Base-by-base conservation (phyloP, 352 stramenopile genomes). In the Pythium vanterpoolii region DNA sequence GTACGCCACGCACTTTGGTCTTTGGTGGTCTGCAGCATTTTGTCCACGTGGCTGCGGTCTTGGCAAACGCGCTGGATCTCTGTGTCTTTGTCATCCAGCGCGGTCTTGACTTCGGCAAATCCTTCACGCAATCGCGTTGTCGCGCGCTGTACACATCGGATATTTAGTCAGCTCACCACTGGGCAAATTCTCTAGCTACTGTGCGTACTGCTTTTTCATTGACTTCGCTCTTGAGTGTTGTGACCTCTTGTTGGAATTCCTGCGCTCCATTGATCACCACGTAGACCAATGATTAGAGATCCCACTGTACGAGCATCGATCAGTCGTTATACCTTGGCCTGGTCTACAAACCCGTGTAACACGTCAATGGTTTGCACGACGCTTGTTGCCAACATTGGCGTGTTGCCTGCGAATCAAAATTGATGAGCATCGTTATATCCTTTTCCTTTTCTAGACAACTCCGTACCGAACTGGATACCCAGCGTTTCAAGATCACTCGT, bases 81-180 rank as follows among this genome's bases (percentile, higher is more conserved):
- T 2, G 46, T 60, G 38, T 75, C 60, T 54, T 89, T 79, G 8
- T 51, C 50, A 8, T 87, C 77, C 4, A 79, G 39, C 0, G 73
- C 71, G 53, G 74, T 64, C 18, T 79, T 79, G 1, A 73, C 78
- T 8, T 74, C 62, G 16, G 75, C 79, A 42, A 86, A 80, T 0
- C 77, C 74, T 52, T 89, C 76, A 38, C 68, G 76, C 24, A 87
- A 65, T 11, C 76, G 74, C 0, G 67, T 78, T 16, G 74, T 79
- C 6, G 77, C 64, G 47, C 75, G 65, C 79, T 89, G 27, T 6
- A 13, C 31, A 10, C 5, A 21, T 44, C 1, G n/a, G 9, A 31
- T n/a, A 19, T 7, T 56, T 31, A 3, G 43, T 49, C 19, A 42
- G 46, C 26, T 36, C 16, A 4, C 11, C 34, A 18, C n/a, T 40